Conservation (phyloP, 2,329 filamentous ascomycete species). For the Trichoderma sp. region DNA sequence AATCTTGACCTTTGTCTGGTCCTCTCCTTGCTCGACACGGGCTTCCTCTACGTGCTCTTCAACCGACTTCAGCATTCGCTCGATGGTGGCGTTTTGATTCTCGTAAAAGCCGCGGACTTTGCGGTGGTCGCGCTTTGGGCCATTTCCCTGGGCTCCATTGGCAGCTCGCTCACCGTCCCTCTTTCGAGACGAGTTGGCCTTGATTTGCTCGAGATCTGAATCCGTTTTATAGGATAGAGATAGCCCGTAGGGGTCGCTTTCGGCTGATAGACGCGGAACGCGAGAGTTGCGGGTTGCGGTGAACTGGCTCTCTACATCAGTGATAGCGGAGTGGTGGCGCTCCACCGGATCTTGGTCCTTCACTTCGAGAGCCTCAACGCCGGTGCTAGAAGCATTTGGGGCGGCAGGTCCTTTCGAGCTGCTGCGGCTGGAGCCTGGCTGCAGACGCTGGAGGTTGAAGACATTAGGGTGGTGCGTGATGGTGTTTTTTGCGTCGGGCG, state of each 20-base stretch:
- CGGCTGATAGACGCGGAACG: slow-evolving; percentile 59
- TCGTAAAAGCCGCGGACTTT: slow-evolving; percentile 82
- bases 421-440: slow-evolving; percentile 33
- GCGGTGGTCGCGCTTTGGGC: slow-evolving; percentile 43
- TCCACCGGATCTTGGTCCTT: slow-evolving; percentile 44
- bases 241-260: slow-evolving; percentile 81
- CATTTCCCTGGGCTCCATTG: slow-evolving; percentile 27
- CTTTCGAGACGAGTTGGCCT: slow-evolving; percentile 78
- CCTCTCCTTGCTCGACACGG: slow-evolving; percentile 75
- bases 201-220: slow-evolving; percentile 74
- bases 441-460: slow-evolving; percentile 44
- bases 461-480: slow-evolving; percentile 49
- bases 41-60: slow-evolving; percentile 86
- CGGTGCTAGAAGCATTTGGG: slow-evolving; percentile 48
- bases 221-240: slow-evolving; percentile 75
- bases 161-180: slow-evolving; percentile 51
- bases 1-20: slow-evolving; percentile 74
- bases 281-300: slow-evolving; percentile 42
- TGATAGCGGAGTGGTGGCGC: slow-evolving; percentile 44
- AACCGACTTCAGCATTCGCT: slow-evolving; percentile 87
- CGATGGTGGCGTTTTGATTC: slow-evolving; percentile 89
- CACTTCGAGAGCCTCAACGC: slow-evolving; percentile 44
- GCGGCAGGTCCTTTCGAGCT: slow-evolving; percentile 34
- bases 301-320: slow-evolving; percentile 54
- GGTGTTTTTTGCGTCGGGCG: slow-evolving; percentile 44